Conservation (phyloP, 306 rosid genomes). For the Corylus heterophylla region DNA sequence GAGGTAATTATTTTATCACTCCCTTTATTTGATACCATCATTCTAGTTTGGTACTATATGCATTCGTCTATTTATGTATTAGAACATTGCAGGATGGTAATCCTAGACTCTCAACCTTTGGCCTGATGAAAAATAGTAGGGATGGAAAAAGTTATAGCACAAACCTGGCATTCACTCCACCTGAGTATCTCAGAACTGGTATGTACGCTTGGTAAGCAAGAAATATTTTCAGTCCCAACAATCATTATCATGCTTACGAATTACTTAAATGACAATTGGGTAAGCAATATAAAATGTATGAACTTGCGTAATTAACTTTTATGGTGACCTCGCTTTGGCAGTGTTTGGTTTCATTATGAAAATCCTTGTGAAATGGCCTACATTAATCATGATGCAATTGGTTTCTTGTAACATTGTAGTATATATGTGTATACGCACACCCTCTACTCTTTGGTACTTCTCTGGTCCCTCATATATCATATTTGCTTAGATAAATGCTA, state of each 20-base stretch:
- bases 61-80: conserved; percentile 17
- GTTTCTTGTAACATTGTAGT: background rate
- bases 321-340: background rate
- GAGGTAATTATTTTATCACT: conserved; percentile 47
- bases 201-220: conserved; percentile 12
- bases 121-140: conserved; percentile 84
- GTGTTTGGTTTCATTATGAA: background rate
- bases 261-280: background rate
- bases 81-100: conserved; percentile 68
- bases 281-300: background rate
- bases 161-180: conserved; percentile 88
- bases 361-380: background rate
- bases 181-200: conserved; percentile 89
- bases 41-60: conserved; percentile 20
- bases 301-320: background rate
- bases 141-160: conserved; percentile 88
- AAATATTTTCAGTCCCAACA: background rate
- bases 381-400: background rate
- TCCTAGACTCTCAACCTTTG: conserved; percentile 81
- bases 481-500: background rate
- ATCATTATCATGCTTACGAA: conserved; percentile 10
- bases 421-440: background rate
- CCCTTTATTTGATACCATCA: background rate
- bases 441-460: too few relatives aligned
- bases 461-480: background rate